A percentile compares a stretch with the other conserved stretches of the same genome.
Evolutionary conservation across 805 yeast species (phyloP).

Genomic region (Jamesozyma hellenica): DNA sequence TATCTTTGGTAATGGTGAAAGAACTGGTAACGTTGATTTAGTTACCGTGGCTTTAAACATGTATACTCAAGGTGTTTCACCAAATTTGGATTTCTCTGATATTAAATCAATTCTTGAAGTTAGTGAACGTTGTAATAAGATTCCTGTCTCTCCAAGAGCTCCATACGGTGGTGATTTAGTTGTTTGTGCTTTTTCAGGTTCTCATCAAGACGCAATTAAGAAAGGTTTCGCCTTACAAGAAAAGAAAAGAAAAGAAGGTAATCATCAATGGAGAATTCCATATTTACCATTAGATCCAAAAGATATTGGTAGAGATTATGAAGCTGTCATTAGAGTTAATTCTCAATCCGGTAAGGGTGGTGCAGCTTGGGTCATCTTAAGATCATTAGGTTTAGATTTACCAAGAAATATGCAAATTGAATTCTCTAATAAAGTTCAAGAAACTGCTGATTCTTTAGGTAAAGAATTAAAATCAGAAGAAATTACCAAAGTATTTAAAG

Average conservation of each 20-base stretch:
- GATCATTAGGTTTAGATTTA: slow-evolving; percentile 65
- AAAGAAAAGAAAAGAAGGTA: slow-evolving; percentile 29
- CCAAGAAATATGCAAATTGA: slow-evolving; percentile 75
- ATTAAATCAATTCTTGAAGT: slow-evolving; percentile 56
- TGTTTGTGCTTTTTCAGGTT: slow-evolving; percentile 74
- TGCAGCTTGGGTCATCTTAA: slow-evolving; percentile 76
- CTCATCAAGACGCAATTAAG: slow-evolving; percentile 85
- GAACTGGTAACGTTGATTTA: slow-evolving; percentile 79
- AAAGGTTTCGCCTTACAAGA: slow-evolving; percentile 53
- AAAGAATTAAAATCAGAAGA: slow-evolving; percentile 60
- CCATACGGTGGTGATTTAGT: slow-evolving; percentile 79
- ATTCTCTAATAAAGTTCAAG: slow-evolving; percentile 62
- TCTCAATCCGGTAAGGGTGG: slow-evolving; percentile 88
- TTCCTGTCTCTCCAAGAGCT: slow-evolving; percentile 68
- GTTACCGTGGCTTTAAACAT: slow-evolving; percentile 69
- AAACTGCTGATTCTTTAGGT: slow-evolving; percentile 57
- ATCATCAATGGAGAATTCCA: slow-evolving; percentile 58
- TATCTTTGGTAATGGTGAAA: slow-evolving; percentile 76
- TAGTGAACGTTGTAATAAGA: slow-evolving; percentile 71
- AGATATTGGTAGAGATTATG: slow-evolving; percentile 82
- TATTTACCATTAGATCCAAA: slow-evolving; percentile 77
- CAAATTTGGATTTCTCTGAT: slow-evolving; percentile 62
- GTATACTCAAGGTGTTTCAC: slow-evolving; percentile 69
- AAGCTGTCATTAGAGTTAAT: slow-evolving; percentile 82
- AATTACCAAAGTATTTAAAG: slow-evolving; percentile 54